Percentiles rank a stretch among this genome's conserved stretches.
Conservation (phyloP, 371 early-diverging fungal species). For the Rhizopus delemar region DNA sequence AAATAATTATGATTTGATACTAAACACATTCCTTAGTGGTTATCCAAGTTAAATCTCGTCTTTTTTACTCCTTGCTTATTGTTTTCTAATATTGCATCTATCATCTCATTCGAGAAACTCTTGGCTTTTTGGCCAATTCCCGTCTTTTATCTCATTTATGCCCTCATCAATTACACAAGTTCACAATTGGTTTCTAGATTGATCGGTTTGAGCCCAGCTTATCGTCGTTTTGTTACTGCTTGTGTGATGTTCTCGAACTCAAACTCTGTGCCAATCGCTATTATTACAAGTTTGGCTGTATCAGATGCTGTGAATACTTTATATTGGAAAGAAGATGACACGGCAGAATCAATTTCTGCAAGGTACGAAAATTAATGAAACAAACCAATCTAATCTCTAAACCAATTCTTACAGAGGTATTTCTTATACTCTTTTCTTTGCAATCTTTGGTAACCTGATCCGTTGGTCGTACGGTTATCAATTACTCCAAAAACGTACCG, state of each 20-base stretch:
- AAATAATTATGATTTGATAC: background rate
- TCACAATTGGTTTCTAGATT: constrained; percentile 46
- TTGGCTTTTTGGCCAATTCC: constrained; percentile 76
- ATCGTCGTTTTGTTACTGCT: constrained; percentile 64
- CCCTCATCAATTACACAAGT: constrained; percentile 26
- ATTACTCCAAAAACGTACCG: constrained; percentile 44
- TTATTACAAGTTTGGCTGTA: constrained; percentile 69
- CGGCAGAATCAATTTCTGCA: constrained; percentile 62
- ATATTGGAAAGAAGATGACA: constrained; percentile 62
- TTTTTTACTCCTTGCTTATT: constrained; percentile 71
- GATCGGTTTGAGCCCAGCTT: constrained; percentile 46
- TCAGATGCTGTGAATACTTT: constrained; percentile 64
- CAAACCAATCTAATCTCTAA: background rate
- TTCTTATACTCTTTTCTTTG: constrained; percentile 75
- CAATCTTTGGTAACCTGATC: constrained; percentile 72
- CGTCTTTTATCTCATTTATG: constrained; percentile 58
- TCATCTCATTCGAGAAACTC: constrained; percentile 59
- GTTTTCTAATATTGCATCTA: constrained; percentile 67
- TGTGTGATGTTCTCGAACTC: constrained; percentile 73
- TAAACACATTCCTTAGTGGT: constrained; percentile 39
- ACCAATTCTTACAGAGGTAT: constrained; percentile 56
- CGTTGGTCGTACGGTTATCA: constrained; percentile 79
- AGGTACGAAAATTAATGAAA: constrained; percentile 39
- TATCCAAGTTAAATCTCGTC: constrained; percentile 65
- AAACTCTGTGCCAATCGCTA: constrained; percentile 73